Evolutionary conservation across 1,284 basidiomycete species (phyloP), one percentile per base, ranked within the genome.

Genomic region (Puccinia hordei): DNA sequence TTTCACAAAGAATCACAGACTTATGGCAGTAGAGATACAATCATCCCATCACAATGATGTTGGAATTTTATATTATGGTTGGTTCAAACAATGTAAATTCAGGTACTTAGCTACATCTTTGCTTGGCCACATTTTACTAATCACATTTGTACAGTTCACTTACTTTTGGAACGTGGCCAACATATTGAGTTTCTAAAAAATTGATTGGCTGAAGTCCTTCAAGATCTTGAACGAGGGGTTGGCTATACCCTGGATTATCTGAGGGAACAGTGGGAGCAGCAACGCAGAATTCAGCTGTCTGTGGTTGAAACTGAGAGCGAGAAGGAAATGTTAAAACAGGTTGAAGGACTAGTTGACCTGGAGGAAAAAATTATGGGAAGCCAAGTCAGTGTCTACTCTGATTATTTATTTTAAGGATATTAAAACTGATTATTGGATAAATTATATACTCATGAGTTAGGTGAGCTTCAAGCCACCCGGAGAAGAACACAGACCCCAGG

Each of bases 1-100:
- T 24, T 22, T 53, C 4, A 55, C 72, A 27, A 57, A 59, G n/a
- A 44, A 73, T 5, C 72, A 73, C 51, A 55, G 72, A 12, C 51
- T 73, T 3, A 2, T 27, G 3, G 66, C 66, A 68, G 8, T 68
- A 15, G 38, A 68, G 4, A 68, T 68, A 15, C 27, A 41, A 3
- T 15, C 9, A 0, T 2, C 3, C 9, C 66, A 68, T 68, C 66
- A 68, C 66, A 68, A 68, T 68, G 66, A 68, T 15, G 27, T 68
- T 35, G 66, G 66, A 12, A 46, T 15, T 15, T 10, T 51, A 12
- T 19, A 46, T 24, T 1, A 41, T 8, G 22, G 66, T 68, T 3
- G 12, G 33, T 15, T n/a, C n/a, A n/a, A 2, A 8, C 5, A 24
- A 19, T 19, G 4, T 12, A 41, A 6, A 4, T 41, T 41, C n/a